Conservation (phyloP, 1,284 basidiomycete species). For the Earliella scabrosa region DNA sequence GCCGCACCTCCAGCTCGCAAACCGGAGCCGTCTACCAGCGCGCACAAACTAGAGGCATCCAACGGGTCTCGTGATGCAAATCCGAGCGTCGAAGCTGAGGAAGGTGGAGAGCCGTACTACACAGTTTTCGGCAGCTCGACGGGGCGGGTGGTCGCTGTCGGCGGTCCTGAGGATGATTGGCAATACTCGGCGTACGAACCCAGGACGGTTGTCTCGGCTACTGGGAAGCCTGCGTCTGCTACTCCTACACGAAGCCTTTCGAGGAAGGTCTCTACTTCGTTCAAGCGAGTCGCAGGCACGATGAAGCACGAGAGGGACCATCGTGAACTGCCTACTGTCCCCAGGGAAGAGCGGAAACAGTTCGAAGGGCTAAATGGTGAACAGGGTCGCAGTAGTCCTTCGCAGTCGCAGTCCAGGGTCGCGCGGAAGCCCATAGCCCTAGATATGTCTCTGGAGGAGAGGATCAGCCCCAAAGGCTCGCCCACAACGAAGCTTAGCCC, state of each 20-base stretch:
- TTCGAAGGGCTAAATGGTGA: slow-evolving; percentile 24
- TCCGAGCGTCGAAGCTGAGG: slow-evolving; percentile 23
- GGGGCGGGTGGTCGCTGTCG: slow-evolving; percentile 49
- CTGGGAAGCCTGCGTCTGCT: slow-evolving; percentile 5
- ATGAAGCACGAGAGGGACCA: slow-evolving; percentile 23
- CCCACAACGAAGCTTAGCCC: slow-evolving; percentile 13
- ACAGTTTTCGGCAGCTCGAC: slow-evolving; percentile 55
- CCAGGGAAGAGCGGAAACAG: slow-evolving; percentile 22
- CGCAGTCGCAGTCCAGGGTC: neutral
- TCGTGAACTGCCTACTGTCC: slow-evolving; percentile 2
- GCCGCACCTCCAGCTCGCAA: neutral
- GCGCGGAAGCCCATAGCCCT: slow-evolving; percentile 12
- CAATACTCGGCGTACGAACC: slow-evolving; percentile 17
- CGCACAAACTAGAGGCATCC: too few relatives aligned
- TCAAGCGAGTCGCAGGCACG: slow-evolving; percentile 39
- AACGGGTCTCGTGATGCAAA: neutral
- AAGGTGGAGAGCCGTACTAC: slow-evolving; percentile 47
- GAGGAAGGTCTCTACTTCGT: slow-evolving; percentile 53
- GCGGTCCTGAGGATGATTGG: slow-evolving; percentile 42
- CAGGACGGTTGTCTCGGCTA: slow-evolving; percentile 5
- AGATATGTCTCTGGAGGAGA: slow-evolving; percentile 19
- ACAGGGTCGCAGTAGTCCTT: slow-evolving; percentile 36
- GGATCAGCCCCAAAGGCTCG: slow-evolving; percentile 9
- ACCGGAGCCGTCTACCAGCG: neutral
- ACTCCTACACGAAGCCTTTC: slow-evolving; percentile 38